phyloP scores from a whole-genome alignment of 2,329 filamentous ascomycete genomes.

The Pestalotiopsis sp. region DNA sequence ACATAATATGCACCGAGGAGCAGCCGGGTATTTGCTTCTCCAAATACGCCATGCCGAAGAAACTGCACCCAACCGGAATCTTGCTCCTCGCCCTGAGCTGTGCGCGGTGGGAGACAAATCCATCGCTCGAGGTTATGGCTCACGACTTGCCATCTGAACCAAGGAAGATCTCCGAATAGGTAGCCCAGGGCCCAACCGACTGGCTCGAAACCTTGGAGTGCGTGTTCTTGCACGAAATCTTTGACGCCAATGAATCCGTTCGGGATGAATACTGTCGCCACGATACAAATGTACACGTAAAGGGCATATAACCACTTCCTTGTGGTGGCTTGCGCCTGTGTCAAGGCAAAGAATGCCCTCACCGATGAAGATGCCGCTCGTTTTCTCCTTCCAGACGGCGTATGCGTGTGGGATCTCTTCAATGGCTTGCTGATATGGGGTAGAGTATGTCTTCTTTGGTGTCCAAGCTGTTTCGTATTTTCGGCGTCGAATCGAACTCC shows the following conservation, averaged over 20 bases:
- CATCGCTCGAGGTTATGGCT: conserved; percentile 71
- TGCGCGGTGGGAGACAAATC: conserved; percentile 68
- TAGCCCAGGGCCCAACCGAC: conserved; percentile 94
- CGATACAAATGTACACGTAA: conserved; percentile 73
- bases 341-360: conserved; percentile 78
- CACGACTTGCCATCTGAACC: conserved; percentile 73
- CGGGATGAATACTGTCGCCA: conserved; percentile 63
- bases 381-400: conserved; percentile 67
- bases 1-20: conserved; percentile 75
- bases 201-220: conserved; percentile 75
- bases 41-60: conserved; percentile 65
- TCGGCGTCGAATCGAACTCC: conserved; percentile 13
- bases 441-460: conserved; percentile 53
- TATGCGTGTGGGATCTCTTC: conserved; percentile 50
- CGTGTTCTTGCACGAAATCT: conserved; percentile 66
- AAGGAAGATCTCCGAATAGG: conserved; percentile 76
- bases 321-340: conserved; percentile 72
- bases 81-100: conserved; percentile 39
- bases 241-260: conserved; percentile 62
- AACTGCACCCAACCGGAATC: conserved; percentile 64
- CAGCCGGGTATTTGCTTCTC: conserved; percentile 81
- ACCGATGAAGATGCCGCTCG: conserved; percentile 65
- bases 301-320: conserved; percentile 84
- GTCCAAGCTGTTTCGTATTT: conserved; percentile 17
- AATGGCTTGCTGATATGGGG: conserved; percentile 41